These are phyloP conservation scores for Umbelopsis sp. DNA, from an alignment of 192 early-diverging fungal species.

Conservation along the genomic window DNA sequence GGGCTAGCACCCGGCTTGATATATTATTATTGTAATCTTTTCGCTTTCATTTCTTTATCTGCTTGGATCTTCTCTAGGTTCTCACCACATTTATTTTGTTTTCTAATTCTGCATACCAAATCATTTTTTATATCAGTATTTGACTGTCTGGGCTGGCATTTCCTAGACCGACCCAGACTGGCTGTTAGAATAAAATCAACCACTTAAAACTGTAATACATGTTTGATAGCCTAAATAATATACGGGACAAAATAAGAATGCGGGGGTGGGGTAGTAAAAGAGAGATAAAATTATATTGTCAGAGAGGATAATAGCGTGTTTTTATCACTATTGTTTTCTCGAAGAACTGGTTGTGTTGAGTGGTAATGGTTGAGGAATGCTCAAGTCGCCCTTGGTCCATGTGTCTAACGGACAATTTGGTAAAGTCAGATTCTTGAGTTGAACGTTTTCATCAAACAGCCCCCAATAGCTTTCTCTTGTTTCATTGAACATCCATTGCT, in stretches of 20 bases:
- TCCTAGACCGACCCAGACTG: not conserved
- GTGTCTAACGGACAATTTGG: slow-evolving; percentile 16
- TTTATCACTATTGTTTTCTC: not conserved
- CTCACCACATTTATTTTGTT: not conserved
- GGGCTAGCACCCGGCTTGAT: not conserved
- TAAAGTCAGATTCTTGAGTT: slow-evolving; percentile 9
- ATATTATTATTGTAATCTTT: slow-evolving; percentile 18
- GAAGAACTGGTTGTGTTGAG: not conserved
- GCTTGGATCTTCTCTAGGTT: not conserved
- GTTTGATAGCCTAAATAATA: not conserved
- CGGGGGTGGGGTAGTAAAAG: too few species aligned
- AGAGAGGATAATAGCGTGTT: too few species aligned
- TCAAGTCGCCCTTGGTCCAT: slow-evolving; percentile 18
- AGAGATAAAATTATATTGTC: too few species aligned
- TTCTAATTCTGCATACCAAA: not conserved
- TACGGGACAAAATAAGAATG: too few species aligned
- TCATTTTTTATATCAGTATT: not conserved
- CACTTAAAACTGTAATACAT: not conserved
- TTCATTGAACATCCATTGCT: slow-evolving; percentile 25
- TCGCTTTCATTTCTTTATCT: not conserved
- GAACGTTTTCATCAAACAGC: slow-evolving; percentile 16
- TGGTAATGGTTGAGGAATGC: slow-evolving; percentile 11
- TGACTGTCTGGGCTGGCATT: not conserved
- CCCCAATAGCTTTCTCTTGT: slow-evolving; percentile 19
- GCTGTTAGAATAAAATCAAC: not conserved